These are phyloP conservation scores for Eucalyptus cladocalyx DNA, from an alignment of 345 rosid genomes.

Conservation along the genomic window DNA sequence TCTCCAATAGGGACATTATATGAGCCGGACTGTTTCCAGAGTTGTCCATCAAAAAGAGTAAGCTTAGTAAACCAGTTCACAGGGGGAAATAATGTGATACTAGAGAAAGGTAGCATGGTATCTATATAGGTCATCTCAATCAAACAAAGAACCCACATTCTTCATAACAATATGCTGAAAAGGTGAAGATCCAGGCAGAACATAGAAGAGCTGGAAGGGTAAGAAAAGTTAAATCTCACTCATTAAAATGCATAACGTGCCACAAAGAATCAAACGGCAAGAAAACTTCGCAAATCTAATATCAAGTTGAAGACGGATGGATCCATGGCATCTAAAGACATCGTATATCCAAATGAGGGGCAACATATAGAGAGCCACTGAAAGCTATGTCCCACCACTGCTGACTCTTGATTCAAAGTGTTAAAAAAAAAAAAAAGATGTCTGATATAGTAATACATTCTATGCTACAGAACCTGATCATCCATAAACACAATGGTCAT, in stretches of 20 bases:
- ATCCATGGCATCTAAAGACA: not conserved
- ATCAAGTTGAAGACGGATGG: not conserved
- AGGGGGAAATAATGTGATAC: not conserved
- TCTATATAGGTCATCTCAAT: not conserved
- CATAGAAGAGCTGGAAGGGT: not conserved
- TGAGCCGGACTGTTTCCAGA: constrained; percentile 75
- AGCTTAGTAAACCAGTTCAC: not conserved
- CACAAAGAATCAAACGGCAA: not conserved
- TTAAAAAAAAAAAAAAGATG: not conserved
- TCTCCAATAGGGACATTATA: constrained; percentile 94
- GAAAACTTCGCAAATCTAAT: not conserved
- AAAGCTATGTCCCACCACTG: not conserved
- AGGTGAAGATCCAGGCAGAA: not conserved
- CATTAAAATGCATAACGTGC: not conserved
- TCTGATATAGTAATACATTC: not conserved
- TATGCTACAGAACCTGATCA: not conserved
- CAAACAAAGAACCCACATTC: not conserved
- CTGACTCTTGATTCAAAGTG: not conserved
- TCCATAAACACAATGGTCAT: not conserved
- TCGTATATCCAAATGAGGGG: not conserved
- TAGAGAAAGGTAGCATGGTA: not conserved
- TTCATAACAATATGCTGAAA: not conserved
- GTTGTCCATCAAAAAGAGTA: not conserved
- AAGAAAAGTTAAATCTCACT: not conserved
- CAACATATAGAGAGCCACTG: not conserved